Evolutionary conservation across 768 basidiomycete genomes (phyloP).

Genomic region (Podaxis pistillaris): DNA sequence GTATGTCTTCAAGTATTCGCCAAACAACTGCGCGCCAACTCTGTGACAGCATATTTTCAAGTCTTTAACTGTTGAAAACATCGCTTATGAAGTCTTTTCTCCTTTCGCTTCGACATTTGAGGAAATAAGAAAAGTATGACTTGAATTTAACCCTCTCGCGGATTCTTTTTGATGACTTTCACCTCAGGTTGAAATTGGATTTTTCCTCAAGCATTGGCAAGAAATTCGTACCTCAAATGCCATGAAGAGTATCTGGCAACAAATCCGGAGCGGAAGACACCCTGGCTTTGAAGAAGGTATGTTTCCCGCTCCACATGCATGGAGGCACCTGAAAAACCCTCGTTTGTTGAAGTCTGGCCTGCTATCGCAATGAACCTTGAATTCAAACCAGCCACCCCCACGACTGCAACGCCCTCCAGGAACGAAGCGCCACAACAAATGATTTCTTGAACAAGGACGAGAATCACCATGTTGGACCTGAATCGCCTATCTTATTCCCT

Average conservation of each 20-base stretch:
- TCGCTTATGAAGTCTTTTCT: constrained; percentile 84
- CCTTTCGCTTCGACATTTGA: constrained; percentile 81
- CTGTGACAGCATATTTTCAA: constrained; percentile 65
- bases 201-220: constrained; percentile 79
- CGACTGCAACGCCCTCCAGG: constrained; percentile 17
- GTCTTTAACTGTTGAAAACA: constrained; percentile 74
- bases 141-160: background rate
- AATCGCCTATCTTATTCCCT: background rate
- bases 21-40: background rate
- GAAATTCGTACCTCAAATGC: constrained; percentile 81
- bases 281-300: constrained; percentile 86
- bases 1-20: constrained; percentile 20
- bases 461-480: background rate
- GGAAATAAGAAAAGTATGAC: constrained; percentile 67
- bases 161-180: constrained; percentile 32
- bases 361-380: constrained; percentile 62
- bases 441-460: background rate
- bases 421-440: constrained; percentile 15
- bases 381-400: constrained; percentile 42
- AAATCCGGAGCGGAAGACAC: constrained; percentile 80
- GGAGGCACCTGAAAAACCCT: background rate
- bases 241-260: constrained; percentile 82
- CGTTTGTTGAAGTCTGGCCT: constrained; percentile 56
- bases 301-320: background rate
- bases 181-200: constrained; percentile 62